Evolutionary conservation across 257 asterid species (phyloP).

Genomic region (Perilla frutescens): DNA sequence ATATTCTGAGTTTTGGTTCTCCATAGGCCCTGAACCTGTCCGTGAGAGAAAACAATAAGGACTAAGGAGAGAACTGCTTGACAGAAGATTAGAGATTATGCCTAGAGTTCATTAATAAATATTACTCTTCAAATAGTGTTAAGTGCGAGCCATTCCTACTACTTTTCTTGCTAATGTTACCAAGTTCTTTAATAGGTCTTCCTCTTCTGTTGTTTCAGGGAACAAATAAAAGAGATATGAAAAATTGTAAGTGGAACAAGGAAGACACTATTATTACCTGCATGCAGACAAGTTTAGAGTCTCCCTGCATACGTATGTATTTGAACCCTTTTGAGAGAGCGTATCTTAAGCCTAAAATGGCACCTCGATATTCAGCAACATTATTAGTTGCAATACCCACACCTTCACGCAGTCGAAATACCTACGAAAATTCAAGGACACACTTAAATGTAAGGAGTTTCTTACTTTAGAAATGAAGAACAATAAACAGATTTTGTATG

Average conservation of each 20-base stretch:
- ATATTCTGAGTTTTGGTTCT: conserved; percentile 81
- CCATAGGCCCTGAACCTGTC: conserved; percentile 93
- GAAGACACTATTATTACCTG: conserved; percentile 62
- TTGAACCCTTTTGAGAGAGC: conserved; percentile 85
- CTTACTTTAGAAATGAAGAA: neutral
- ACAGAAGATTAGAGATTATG: neutral
- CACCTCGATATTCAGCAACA: conserved; percentile 91
- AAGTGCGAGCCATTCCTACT: neutral
- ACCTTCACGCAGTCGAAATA: conserved; percentile 86
- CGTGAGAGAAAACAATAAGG: neutral
- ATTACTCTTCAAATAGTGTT: neutral
- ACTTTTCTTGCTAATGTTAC: neutral
- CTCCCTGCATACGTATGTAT: conserved; percentile 83
- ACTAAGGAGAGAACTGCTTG: neutral
- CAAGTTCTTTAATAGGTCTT: conserved; percentile 1
- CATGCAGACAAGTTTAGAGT: conserved; percentile 97
- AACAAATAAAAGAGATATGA: neutral
- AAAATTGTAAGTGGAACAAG: neutral
- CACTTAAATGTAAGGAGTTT: neutral
- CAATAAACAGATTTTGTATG: neutral
- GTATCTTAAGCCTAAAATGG: conserved; percentile 78
- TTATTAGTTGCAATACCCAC: conserved; percentile 89
- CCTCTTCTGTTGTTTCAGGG: neutral
- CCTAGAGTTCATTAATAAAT: neutral
- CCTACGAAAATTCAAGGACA: conserved; percentile 46